These are phyloP conservation scores for Stipa capillata DNA, from an alignment of 176 grass and related monocot genomes.

Conservation along the genomic window DNA sequence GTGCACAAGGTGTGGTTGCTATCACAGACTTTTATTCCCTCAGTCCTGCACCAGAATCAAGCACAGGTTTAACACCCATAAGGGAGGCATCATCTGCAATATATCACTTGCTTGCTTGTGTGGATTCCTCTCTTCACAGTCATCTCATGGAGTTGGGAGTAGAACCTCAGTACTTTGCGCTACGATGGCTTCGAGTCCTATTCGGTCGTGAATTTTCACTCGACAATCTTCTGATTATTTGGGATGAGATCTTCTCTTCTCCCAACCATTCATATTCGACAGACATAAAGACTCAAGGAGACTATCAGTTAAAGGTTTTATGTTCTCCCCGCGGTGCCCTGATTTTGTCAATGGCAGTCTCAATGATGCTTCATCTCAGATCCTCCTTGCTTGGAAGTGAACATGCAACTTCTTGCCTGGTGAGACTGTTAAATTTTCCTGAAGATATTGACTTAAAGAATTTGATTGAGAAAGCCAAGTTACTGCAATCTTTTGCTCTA, in stretches of 20 bases:
- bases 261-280: conserved; percentile 42
- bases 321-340: conserved; percentile 83
- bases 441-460: conserved; percentile 59
- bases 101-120: conserved; percentile 69
- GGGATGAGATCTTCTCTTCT: conserved; percentile 93
- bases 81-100: conserved; percentile 75
- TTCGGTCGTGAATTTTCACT: conserved; percentile 96
- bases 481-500: conserved; percentile 65
- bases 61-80: conserved; percentile 66
- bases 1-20: conserved; percentile 58
- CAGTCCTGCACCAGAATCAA: conserved; percentile 47
- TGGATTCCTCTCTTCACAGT: conserved; percentile 80
- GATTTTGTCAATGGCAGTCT: conserved; percentile 77
- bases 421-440: conserved; percentile 84
- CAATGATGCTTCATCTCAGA: conserved; percentile 95
- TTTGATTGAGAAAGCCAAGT: conserved; percentile 81
- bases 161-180: conserved; percentile 90
- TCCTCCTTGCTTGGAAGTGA: conserved; percentile 84
- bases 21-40: conserved; percentile 91
- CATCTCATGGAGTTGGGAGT: conserved; percentile 88
- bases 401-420: conserved; percentile 76
- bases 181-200: conserved; percentile 89
- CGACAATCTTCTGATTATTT: conserved; percentile 73
- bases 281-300: conserved; percentile 24
- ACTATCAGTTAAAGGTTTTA: conserved; percentile 64